A percentile compares a stretch with the other conserved stretches of the same genome.
These are phyloP conservation scores for Thermomucor indicae-seudaticae DNA, from an alignment of 371 early-diverging fungal species.

Conservation along the genomic window DNA sequence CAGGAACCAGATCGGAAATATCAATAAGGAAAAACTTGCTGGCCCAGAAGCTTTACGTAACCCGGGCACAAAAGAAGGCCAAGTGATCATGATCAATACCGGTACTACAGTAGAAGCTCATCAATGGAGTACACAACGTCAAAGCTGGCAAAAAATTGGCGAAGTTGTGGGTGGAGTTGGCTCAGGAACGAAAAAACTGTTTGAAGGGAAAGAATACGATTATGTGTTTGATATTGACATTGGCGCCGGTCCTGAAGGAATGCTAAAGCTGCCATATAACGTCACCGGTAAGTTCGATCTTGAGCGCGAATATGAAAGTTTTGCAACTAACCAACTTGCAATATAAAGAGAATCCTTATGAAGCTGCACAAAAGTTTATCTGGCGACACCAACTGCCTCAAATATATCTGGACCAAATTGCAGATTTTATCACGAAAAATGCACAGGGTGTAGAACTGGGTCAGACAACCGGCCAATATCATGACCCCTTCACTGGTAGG, in stretches of 20 bases:
- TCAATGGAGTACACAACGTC: conserved; percentile 70
- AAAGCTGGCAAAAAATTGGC: conserved; percentile 88
- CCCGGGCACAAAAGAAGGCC: conserved; percentile 81
- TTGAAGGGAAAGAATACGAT: conserved; percentile 91
- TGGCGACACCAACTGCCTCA: conserved; percentile 73
- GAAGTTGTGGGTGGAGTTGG: conserved; percentile 93
- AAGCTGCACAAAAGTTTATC: conserved; percentile 91
- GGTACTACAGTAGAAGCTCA: conserved; percentile 78
- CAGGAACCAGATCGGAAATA: conserved; percentile 82
- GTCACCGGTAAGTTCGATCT: conserved; percentile 45
- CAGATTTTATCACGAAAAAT: conserved; percentile 90
- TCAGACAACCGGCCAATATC: conserved; percentile 23
- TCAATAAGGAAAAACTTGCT: conserved; percentile 81
- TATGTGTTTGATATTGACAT: conserved; percentile 98
- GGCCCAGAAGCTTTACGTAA: conserved; percentile 68
- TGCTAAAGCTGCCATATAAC: conserved; percentile 93
- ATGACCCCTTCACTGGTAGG: conserved; percentile 71
- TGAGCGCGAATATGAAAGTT: neutral
- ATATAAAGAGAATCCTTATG: conserved; percentile 93
- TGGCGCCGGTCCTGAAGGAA: conserved; percentile 67
- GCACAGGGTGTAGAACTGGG: conserved; percentile 61
- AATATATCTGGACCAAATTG: conserved; percentile 87
- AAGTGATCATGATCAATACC: conserved; percentile 85
- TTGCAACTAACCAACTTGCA: neutral
- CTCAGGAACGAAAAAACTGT: conserved; percentile 66